Evolutionary conservation across 2,329 filamentous ascomycete species (phyloP).

Genomic region (Nemania diffusa): DNA sequence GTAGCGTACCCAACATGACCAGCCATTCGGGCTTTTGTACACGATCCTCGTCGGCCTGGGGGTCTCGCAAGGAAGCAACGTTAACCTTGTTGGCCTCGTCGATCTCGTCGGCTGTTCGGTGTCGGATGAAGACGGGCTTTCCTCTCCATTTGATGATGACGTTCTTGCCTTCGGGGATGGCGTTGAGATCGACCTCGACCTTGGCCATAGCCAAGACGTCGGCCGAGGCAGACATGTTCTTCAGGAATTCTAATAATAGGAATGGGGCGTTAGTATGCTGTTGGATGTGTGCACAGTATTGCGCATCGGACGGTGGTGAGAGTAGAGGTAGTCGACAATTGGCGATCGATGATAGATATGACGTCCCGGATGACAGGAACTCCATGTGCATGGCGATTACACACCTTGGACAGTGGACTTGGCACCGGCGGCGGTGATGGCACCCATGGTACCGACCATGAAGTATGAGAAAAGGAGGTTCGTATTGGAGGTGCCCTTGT

Average conservation of each 20-base stretch:
- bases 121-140: conserved; percentile 99
- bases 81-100: conserved; percentile 91
- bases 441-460: conserved; percentile 96
- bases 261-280: conserved; percentile 37
- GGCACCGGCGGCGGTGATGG: conserved; percentile 89
- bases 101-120: conserved; percentile 94
- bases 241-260: conserved; percentile 89
- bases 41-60: conserved; percentile 88
- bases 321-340: background rate
- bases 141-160: conserved; percentile 99
- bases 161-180: conserved; percentile 99
- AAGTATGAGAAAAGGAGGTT: conserved; percentile 97
- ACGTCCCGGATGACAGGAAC: background rate
- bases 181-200: conserved; percentile 92
- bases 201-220: conserved; percentile 99
- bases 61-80: conserved; percentile 86
- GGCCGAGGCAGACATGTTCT: conserved; percentile 99
- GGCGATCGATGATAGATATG: background rate
- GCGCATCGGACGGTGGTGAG: background rate
- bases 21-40: conserved; percentile 99
- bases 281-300: background rate
- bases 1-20: conserved; percentile 88
- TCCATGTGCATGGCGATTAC: conserved; percentile 49
- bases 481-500: conserved; percentile 70
- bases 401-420: conserved; percentile 98